Conservation (phyloP, 495 filamentous ascomycete species). For the Penicillium desertorum region DNA sequence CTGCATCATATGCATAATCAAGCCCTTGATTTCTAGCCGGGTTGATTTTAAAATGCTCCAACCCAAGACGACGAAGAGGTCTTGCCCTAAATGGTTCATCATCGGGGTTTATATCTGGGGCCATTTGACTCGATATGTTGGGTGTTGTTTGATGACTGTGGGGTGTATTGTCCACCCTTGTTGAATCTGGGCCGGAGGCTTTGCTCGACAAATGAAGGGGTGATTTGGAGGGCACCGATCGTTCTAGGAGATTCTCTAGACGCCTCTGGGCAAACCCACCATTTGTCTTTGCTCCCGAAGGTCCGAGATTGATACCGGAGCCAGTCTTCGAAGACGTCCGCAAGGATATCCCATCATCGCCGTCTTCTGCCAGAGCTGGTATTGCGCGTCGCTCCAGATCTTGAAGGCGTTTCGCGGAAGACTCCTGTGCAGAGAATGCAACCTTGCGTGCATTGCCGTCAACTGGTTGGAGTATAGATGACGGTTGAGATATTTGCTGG, state of each 20-base stretch:
- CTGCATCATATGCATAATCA: constrained; percentile 70
- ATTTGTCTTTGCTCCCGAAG: neutral
- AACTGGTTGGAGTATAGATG: constrained; percentile 25
- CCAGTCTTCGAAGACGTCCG: neutral
- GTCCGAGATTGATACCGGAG: neutral
- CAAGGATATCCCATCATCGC: constrained; percentile 25
- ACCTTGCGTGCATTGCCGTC: constrained; percentile 22
- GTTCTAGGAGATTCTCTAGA: constrained; percentile 40
- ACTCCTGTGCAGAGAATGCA: neutral
- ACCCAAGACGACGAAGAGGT: constrained; percentile 50
- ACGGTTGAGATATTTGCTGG: neutral
- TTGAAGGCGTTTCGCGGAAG: constrained; percentile 15
- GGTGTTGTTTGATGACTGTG: neutral
- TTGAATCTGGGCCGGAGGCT: neutral
- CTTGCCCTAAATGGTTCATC: constrained; percentile 52
- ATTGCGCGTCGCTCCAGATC: constrained; percentile 24
- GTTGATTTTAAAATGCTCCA: constrained; percentile 84
- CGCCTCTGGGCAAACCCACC: constrained; percentile 21
- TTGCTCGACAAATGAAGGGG: constrained; percentile 13
- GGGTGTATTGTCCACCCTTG: neutral
- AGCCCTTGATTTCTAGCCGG: constrained; percentile 68
- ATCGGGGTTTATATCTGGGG: constrained; percentile 27
- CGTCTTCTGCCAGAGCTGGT: constrained; percentile 45
- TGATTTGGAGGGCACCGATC: constrained; percentile 32
- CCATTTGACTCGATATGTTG: neutral